phyloP scores from a whole-genome alignment of 306 rosid species.

The Cyamopsis tetragonoloba region DNA sequence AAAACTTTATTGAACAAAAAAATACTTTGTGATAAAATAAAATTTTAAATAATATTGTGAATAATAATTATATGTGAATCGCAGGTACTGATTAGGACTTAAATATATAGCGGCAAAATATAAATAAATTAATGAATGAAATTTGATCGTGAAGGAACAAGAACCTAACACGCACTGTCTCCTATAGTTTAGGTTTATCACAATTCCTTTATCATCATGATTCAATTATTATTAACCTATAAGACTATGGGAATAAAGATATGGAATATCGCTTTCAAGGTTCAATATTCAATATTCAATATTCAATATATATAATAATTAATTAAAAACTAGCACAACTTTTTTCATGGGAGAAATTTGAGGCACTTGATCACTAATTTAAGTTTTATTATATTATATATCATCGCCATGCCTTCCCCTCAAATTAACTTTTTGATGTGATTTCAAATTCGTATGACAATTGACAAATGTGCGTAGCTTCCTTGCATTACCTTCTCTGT shows the following conservation, averaged over 20 bases:
- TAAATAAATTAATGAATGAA: background rate
- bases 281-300: too few relatives aligned
- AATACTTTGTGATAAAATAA: too few relatives aligned
- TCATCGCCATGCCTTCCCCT: conserved; percentile 20
- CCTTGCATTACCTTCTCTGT: background rate
- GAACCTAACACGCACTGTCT: conserved; percentile 1
- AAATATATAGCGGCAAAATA: background rate
- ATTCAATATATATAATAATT: too few relatives aligned
- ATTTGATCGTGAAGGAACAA: background rate
- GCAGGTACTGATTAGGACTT: background rate
- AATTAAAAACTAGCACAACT: conserved; percentile 20
- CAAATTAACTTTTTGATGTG: conserved; percentile 7
- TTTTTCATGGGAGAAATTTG: conserved; percentile 34
- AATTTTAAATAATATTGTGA: too few relatives aligned
- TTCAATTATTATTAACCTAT: background rate
- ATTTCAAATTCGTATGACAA: conserved; percentile 18
- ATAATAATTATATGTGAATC: too few relatives aligned
- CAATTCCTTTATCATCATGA: background rate
- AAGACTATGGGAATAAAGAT: conserved; percentile 5
- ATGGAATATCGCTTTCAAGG: conserved; percentile 32
- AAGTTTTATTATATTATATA: too few relatives aligned
- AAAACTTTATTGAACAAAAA: too few relatives aligned
- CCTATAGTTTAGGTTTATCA: background rate
- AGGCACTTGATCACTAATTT: conserved; percentile 34
- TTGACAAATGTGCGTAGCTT: conserved; percentile 30